Evolutionary conservation across 495 filamentous ascomycete genomes (phyloP), one percentile per base, ranked within the genome.

Genomic region (Usnea hakonensis): DNA sequence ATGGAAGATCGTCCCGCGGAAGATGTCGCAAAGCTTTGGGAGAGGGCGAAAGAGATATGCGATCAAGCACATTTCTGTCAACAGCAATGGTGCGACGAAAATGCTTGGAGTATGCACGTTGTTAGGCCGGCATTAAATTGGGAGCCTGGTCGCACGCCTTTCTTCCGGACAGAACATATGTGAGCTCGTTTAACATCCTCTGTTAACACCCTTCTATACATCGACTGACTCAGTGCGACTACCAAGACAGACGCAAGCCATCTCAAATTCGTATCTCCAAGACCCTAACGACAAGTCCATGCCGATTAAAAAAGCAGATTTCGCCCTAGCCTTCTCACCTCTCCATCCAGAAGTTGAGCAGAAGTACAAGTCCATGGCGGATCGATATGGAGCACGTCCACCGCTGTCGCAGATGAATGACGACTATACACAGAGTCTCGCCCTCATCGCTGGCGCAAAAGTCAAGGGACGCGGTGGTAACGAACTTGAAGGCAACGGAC

Each of bases 341-440:
- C 17, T 30, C 21, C 30, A 57, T 38, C 54, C 54, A 28, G 13
- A 38, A 21, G n/a, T 35, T 37, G 5, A 21, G 30, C 28, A 9
- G 14, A 11, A 57, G 3, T 57, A 57, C 30, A 13, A 57, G n/a
- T 21, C 23, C 11, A 5, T 57, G 30, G n/a, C 10, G 30, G 35
- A 0, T 5, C 30, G n/a, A 0, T 23, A 33, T 33, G 11, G 23
- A 13, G 54, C 28, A 9, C 23, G n/a, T 0, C 36, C 36, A 16
- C 28, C 30, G 5, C 54, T 57, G 5, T 57, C 30, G 3, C 30
- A 57, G 35, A 57, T 57, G 54, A 57, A 19, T 38, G 54, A 57
- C n/a, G 35, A 21, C 7, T 14, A 32, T 19, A 57, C 54, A 19
- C 28, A 32, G 26, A 23, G 35, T 3, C 54, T 36, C 13, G 54